Evolutionary conservation across 2,329 filamentous ascomycete species (phyloP), one percentile per base, ranked within the genome.

Genomic region (Leptographium flavum): DNA sequence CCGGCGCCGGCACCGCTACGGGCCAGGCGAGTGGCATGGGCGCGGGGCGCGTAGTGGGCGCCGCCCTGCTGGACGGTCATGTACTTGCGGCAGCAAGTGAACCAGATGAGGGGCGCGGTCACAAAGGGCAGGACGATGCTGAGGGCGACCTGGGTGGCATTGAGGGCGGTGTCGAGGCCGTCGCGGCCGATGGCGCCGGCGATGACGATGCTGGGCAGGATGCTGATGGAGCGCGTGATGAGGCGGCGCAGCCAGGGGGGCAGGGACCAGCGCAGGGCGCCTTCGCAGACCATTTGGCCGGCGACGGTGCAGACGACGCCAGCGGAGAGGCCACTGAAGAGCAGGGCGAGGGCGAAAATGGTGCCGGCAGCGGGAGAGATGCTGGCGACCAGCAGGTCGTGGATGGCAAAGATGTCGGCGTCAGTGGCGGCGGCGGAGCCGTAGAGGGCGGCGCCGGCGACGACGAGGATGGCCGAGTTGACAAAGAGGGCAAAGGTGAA

Each of bases 271-370:
- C 77, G 76, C 38, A 94, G 60, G 49, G 87, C 84, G 7, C 87
- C 87, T 59, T 93, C 87, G 50, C 78, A 81, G 21, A 94, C 81
- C 79, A 94, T 92, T 60, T 94, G 87, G 0, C 87, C 87, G 0
- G 87, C 76, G 53, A 94, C 92, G 1, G 87, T 94, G 64, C 87
- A 93, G 3, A 93, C 81, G 31, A 94, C 85, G 6, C 87, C 87
- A 0, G 87, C 87, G 0, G 80, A 85, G 13, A 86, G 73, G 9
- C 87, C 87, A 0, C 82, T 88, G 1, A 93, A 73, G 0, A 94
- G 71, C 1, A 94, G 66, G 0, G 87, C 85, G 3, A 93, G 67
- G 0, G 85, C 85, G 51, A 94, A 94, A n/a, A 94, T 68, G 3
- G 83, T 84, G 2, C 85, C 87, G 1, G 86, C 87, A 0, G 74